Evolutionary conservation across 139 green algal genomes (phyloP).

Genomic region (Chlamydomonas applanata): DNA sequence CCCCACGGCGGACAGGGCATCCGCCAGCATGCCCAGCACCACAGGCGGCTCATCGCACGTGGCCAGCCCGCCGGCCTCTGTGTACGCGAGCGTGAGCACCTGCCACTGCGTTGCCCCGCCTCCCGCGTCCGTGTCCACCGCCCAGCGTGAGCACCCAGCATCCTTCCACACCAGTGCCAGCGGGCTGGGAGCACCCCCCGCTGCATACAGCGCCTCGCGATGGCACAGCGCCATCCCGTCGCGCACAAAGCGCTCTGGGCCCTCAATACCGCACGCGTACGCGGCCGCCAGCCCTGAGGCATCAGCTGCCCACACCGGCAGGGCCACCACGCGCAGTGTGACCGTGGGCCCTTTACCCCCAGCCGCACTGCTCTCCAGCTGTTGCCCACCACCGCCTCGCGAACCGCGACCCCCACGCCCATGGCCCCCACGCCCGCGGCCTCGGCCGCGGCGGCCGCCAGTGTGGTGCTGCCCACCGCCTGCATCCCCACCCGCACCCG

Average conservation of each 20-base stretch:
- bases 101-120: too few species aligned
- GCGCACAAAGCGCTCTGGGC: too few species aligned
- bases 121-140: conserved; percentile 74
- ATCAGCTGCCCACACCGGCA: conserved; percentile 37
- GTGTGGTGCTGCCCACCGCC: too few species aligned
- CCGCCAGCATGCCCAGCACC: conserved; percentile 64
- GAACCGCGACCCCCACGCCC: not conserved
- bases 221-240: conserved; percentile 16
- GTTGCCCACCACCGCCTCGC: not conserved
- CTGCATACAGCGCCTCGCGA: conserved; percentile 71
- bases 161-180: conserved; percentile 94
- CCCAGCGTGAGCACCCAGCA: conserved; percentile 62
- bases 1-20: conserved; percentile 25
- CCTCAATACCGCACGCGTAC: not conserved
- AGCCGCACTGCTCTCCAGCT: not conserved
- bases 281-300: conserved; percentile 44
- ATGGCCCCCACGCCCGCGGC: not conserved
- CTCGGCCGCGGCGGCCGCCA: conserved; percentile 10
- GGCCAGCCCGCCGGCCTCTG: conserved; percentile 51
- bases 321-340: conserved; percentile 8
- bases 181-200: conserved; percentile 48
- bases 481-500: too few species aligned
- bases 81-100: conserved; percentile 58
- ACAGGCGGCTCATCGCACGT: conserved; percentile 78
- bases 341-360: too few species aligned